phyloP scores from a whole-genome alignment of 2,329 filamentous ascomycete genomes.

The Rhynchosporium agropyri region DNA sequence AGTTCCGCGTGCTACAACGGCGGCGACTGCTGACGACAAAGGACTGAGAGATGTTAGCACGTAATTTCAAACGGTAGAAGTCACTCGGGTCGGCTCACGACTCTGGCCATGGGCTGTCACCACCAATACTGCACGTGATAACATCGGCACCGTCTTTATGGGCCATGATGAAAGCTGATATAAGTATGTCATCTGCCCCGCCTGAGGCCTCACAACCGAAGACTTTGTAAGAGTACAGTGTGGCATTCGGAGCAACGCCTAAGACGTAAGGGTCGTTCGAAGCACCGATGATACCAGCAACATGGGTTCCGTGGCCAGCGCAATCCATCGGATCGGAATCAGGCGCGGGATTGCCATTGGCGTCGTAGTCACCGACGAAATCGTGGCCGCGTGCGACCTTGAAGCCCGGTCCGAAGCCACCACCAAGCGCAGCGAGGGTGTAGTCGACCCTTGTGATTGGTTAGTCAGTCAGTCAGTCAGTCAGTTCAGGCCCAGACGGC shows the following conservation, averaged over 20 bases:
- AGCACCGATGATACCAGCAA: constrained; percentile 20
- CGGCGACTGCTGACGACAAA: constrained; percentile 8
- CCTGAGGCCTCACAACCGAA: constrained; percentile 14
- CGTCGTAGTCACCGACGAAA: constrained; percentile 13
- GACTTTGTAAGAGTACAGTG: constrained; percentile 21
- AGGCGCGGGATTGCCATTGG: constrained; percentile 7
- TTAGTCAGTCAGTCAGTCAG: not conserved
- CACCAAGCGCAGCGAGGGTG: constrained; percentile 11
- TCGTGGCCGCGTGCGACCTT: constrained; percentile 14
- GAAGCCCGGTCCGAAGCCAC: constrained; percentile 14
- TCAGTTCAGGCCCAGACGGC: no score
- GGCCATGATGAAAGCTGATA: constrained; percentile 23
- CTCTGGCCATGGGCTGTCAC: constrained; percentile 18
- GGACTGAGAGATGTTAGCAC: constrained; percentile 2
- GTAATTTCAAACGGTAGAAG: not conserved
- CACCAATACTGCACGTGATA: constrained; percentile 21
- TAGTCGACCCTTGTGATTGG: constrained; percentile 1
- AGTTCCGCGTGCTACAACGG: constrained; percentile 11
- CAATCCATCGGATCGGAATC: constrained; percentile 15
- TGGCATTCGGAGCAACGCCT: constrained; percentile 18
- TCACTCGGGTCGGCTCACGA: not conserved
- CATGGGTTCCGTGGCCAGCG: constrained; percentile 13
- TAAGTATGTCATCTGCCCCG: constrained; percentile 16
- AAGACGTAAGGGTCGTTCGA: constrained; percentile 19
- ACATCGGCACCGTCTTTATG: constrained; percentile 23